phyloP scores from a whole-genome alignment of 2,329 filamentous ascomycete species.

The Ophiocordyceps camponoti-leonardi region DNA sequence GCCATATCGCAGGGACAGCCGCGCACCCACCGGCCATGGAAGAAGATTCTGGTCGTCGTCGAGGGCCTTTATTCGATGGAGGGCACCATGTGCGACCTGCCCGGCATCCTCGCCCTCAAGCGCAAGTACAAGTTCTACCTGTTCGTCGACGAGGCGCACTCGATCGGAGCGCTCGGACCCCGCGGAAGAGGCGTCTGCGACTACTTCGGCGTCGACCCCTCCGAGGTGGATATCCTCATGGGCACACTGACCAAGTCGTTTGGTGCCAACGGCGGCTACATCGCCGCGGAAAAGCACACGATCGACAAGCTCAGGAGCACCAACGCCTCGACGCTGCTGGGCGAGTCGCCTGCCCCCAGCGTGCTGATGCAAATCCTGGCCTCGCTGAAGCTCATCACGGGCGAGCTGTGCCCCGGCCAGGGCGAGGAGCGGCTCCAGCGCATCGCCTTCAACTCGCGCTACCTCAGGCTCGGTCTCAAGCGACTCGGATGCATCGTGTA shows the following conservation, averaged over 20 bases:
- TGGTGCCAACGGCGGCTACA: slow-evolving; percentile 91
- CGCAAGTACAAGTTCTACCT: slow-evolving; percentile 94
- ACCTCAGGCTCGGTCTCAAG: slow-evolving; percentile 93
- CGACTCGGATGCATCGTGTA: slow-evolving; percentile 93
- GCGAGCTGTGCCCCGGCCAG: slow-evolving; percentile 75
- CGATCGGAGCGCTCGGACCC: slow-evolving; percentile 80
- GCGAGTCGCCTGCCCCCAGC: slow-evolving; percentile 73
- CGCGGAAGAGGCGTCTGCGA: slow-evolving; percentile 86
- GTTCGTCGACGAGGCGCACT: slow-evolving; percentile 94
- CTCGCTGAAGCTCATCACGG: slow-evolving; percentile 74
- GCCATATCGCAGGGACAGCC: slow-evolving; percentile 93
- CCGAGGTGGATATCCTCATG: slow-evolving; percentile 90
- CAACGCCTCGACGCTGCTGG: slow-evolving; percentile 75
- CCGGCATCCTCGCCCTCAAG: slow-evolving; percentile 72
- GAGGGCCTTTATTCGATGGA: slow-evolving; percentile 99
- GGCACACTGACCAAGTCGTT: slow-evolving; percentile 97
- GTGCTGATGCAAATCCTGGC: slow-evolving; percentile 83
- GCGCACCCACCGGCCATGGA: slow-evolving; percentile 96
- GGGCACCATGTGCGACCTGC: slow-evolving; percentile 96
- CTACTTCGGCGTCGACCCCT: slow-evolving; percentile 82
- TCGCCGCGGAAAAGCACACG: slow-evolving; percentile 75
- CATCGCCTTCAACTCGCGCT: slow-evolving; percentile 94
- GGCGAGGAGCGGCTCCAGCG: slow-evolving; percentile 90
- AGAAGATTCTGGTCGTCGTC: slow-evolving; percentile 93
- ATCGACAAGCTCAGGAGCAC: slow-evolving; percentile 80